phyloP scores from a whole-genome alignment of 257 asterid species.

The Scutellaria barbata region DNA sequence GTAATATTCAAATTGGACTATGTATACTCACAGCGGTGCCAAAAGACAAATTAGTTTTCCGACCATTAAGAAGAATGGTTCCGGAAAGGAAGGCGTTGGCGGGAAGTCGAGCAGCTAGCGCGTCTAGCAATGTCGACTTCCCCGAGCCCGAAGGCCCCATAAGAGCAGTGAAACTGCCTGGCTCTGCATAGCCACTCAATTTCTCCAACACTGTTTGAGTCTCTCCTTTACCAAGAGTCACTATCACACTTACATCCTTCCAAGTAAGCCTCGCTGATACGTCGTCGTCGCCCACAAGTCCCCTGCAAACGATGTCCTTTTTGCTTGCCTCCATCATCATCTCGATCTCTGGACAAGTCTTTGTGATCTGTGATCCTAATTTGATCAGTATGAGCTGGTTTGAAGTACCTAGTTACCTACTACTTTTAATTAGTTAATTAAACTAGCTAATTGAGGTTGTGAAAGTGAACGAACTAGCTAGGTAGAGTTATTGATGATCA shows the following conservation, averaged over 20 bases:
- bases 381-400: too few relatives aligned
- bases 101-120: slow-evolving; percentile 80
- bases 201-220: slow-evolving; percentile 72
- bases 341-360: slow-evolving; percentile 17
- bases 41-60: slow-evolving; percentile 80
- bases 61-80: slow-evolving; percentile 77
- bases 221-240: slow-evolving; percentile 66
- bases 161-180: slow-evolving; percentile 84
- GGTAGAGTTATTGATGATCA: too few relatives aligned
- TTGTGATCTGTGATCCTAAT: too few relatives aligned
- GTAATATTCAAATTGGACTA: too few relatives aligned
- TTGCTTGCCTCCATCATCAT: slow-evolving; percentile 63
- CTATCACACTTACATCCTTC: slow-evolving; percentile 84
- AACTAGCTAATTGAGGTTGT: too few relatives aligned
- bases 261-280: slow-evolving; percentile 80
- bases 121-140: slow-evolving; percentile 84
- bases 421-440: too few relatives aligned
- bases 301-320: too few relatives aligned
- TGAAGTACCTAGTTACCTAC: too few relatives aligned
- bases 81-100: slow-evolving; percentile 89
- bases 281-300: slow-evolving; percentile 43
- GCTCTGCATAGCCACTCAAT: slow-evolving; percentile 80
- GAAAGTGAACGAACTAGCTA: too few relatives aligned
- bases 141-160: slow-evolving; percentile 99
- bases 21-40: slow-evolving; percentile 86